These are phyloP conservation scores for Dimargaris xerosporica DNA, from an alignment of 192 early-diverging fungal species.

Conservation along the genomic window DNA sequence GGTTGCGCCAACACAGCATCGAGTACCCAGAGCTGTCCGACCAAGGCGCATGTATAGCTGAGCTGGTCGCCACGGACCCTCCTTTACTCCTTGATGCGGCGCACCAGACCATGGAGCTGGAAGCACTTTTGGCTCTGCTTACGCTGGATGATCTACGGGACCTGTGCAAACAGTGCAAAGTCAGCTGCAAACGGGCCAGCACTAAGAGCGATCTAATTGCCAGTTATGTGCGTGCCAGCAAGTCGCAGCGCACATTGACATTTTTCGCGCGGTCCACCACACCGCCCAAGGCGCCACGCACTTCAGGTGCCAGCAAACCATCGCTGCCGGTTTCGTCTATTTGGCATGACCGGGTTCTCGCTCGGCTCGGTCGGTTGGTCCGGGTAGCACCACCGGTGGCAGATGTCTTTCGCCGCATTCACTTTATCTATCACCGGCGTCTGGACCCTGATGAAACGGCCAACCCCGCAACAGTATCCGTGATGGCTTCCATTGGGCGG, in stretches of 20 bases:
- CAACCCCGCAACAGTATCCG: neutral
- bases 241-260: neutral
- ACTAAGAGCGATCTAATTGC: neutral
- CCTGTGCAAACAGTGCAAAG: neutral
- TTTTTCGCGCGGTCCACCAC: neutral
- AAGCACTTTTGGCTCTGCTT: neutral
- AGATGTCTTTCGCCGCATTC: neutral
- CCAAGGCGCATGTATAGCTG: neutral
- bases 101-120: neutral
- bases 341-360: neutral
- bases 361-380: neutral
- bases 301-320: neutral
- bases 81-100: neutral
- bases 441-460: neutral
- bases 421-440: conserved; percentile 10
- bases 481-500: conserved; percentile 7
- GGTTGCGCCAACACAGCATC: neutral
- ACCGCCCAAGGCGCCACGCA: neutral
- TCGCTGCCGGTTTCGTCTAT: neutral
- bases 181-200: neutral
- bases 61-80: neutral
- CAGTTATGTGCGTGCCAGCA: neutral
- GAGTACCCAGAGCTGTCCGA: conserved; percentile 1
- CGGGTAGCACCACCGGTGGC: neutral
- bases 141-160: conserved; percentile 3